Conservation (phyloP, 1,139 yeast species). For the Hemisphaericaspora xylofermentans region DNA sequence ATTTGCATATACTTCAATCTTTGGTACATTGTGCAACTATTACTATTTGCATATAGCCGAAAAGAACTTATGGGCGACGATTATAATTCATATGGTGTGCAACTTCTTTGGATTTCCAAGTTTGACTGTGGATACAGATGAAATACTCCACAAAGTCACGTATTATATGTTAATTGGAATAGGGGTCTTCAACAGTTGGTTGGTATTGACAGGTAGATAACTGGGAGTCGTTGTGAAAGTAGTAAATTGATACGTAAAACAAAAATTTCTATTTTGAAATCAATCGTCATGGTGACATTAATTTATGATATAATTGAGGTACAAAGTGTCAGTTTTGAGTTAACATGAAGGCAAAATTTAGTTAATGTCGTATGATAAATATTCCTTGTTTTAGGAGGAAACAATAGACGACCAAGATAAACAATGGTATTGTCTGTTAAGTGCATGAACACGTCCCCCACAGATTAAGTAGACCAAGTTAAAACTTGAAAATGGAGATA, state of each 20-base stretch:
- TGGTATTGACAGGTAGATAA: not conserved
- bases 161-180: conserved; percentile 44
- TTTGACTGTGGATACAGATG: conserved; percentile 21
- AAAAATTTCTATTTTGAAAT: no score
- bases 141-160: conserved; percentile 15
- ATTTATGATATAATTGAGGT: no score
- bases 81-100: conserved; percentile 69
- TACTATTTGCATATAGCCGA: conserved; percentile 45
- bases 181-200: conserved; percentile 28
- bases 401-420: no score
- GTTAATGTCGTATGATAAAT: not conserved
- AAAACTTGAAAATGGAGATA: no score
- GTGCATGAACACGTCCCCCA: no score
- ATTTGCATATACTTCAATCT: conserved; percentile 67
- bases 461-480: no score
- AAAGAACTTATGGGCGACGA: conserved; percentile 60
- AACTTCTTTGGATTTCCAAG: conserved; percentile 79
- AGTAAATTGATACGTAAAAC: no score
- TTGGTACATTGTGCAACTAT: conserved; percentile 74
- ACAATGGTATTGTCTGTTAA: no score
- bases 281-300: no score
- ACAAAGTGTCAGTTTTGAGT: not conserved
- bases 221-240: not conserved
- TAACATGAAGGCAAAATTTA: not conserved
- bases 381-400: no score